Percentiles rank a stretch among this genome's conserved stretches.
These are phyloP conservation scores for Candida peoriensis DNA, from an alignment of 805 yeast genomes.

Conservation along the genomic window DNA sequence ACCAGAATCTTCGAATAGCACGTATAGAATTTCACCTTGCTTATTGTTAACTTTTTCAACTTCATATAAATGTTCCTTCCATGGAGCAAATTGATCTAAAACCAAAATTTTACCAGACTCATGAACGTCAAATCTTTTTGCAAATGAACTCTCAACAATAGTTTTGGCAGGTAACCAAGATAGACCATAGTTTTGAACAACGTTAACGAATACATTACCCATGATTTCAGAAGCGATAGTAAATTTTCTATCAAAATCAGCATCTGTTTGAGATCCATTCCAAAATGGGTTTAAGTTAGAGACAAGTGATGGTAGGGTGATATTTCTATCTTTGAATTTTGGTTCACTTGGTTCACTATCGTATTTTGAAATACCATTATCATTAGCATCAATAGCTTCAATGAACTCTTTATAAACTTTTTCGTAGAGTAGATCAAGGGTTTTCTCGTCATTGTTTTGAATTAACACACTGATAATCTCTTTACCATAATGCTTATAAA, in stretches of 20 bases:
- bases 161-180: constrained; percentile 90
- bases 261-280: constrained; percentile 65
- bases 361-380: constrained; percentile 82
- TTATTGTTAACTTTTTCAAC: constrained; percentile 59
- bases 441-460: constrained; percentile 31
- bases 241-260: constrained; percentile 62
- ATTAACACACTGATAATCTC: constrained; percentile 55
- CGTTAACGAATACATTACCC: constrained; percentile 72
- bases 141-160: constrained; percentile 68
- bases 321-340: constrained; percentile 64
- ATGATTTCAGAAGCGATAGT: constrained; percentile 69
- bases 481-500: constrained; percentile 81
- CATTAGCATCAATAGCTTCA: constrained; percentile 93
- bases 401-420: constrained; percentile 83
- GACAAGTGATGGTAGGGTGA: constrained; percentile 74
- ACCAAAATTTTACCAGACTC: constrained; percentile 68
- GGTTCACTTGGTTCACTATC: constrained; percentile 46
- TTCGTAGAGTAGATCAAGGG: constrained; percentile 61
- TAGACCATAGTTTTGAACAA: constrained; percentile 66
- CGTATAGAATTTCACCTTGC: constrained; percentile 61
- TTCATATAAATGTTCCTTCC: constrained; percentile 88
- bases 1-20: constrained; percentile 72
- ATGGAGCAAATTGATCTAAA: constrained; percentile 76
- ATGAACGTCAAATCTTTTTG: constrained; percentile 52
- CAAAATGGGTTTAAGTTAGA: constrained; percentile 81